Base-by-base conservation (phyloP, 2,329 filamentous ascomycete genomes). In the Colletotrichum sojae region DNA sequence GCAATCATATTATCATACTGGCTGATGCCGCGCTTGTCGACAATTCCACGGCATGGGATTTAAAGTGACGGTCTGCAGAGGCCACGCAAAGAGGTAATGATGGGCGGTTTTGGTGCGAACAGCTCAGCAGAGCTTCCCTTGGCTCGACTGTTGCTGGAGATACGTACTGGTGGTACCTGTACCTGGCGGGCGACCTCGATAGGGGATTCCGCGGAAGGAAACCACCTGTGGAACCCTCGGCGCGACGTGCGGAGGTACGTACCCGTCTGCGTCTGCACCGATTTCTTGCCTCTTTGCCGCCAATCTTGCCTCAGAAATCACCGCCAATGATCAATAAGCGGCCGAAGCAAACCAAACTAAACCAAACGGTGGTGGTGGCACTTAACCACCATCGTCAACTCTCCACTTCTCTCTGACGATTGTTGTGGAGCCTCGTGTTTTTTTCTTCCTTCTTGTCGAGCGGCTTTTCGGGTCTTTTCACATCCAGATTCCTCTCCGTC, bases 341-440 rank as follows among this genome's bases (percentile, higher is more conserved):
- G 27, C 27, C 27, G 27, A 31, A 31, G 31, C 31, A 36, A 36
- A 36, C 31, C 22, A 25, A 25, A 25, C 22, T 5, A 25, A 25
- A 25, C 22, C 22, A 25, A 25, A 25, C 22, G 22, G 31, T 36
- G 31, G 31, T 36, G 31, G 31, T 36, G 31, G 31, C 31, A 36
- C 40, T n/a, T 43, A 15, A 54, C 48, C 61, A 22, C 36, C 66
- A 69, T 45, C 55, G 49, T 46, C 62, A 39, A 63, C 48, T 46
- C 49, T 68, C 66, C 62, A 65, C 66, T 69, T 60, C 55, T 69
- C 62, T 69, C 66, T 69, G 66, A 69, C 66, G 55, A 55, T 48
- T 46, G 43, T 13, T 59, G 66, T 69, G 66, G 66, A 54, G 31
- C 66, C 61, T 69, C 66, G 66, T 66, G 66, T 52, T 52, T 60